Evolutionary conservation across 2,329 filamentous ascomycete genomes (phyloP).

Genomic region (Claviceps sorghi): DNA sequence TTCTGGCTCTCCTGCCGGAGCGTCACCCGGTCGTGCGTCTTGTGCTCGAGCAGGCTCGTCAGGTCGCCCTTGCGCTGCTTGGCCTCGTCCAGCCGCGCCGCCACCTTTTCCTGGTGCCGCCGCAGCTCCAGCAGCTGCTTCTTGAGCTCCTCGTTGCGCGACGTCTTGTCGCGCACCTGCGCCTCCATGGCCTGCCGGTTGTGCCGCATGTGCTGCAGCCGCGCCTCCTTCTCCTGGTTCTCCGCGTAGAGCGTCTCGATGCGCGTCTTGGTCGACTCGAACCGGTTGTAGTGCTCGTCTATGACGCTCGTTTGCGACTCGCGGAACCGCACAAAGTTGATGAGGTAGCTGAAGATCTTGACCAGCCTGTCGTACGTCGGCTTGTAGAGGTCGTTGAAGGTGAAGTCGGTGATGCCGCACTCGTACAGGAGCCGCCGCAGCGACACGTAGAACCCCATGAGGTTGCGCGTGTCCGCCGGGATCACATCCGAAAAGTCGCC

Average conservation of each 20-base stretch:
- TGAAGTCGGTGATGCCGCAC: slow-evolving; percentile 88
- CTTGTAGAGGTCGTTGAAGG: slow-evolving; percentile 79
- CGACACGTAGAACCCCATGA: slow-evolving; percentile 90
- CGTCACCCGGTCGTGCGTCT: slow-evolving; percentile 52
- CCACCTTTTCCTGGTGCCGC: slow-evolving; percentile 68
- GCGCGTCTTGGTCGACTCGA: slow-evolving; percentile 68
- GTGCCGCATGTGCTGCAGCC: slow-evolving; percentile 64
- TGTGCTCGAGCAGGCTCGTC: slow-evolving; percentile 57
- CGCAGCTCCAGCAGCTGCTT: slow-evolving; percentile 65
- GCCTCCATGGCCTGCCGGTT: slow-evolving; percentile 69
- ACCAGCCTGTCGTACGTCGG: slow-evolving; percentile 81
- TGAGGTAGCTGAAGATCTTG: slow-evolving; percentile 94
- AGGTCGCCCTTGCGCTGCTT: slow-evolving; percentile 68
- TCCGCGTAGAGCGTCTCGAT: slow-evolving; percentile 76
- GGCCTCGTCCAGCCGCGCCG: slow-evolving; percentile 66
- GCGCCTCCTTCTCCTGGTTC: slow-evolving; percentile 74
- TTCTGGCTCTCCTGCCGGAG: slow-evolving; percentile 78
- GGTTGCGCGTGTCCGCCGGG: slow-evolving; percentile 73
- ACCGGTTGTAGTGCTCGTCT: slow-evolving; percentile 85
- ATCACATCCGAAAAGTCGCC: slow-evolving; percentile 75
- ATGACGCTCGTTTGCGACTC: slow-evolving; percentile 83
- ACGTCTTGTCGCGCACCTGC: slow-evolving; percentile 70
- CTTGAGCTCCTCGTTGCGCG: slow-evolving; percentile 77
- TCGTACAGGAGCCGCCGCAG: slow-evolving; percentile 66
- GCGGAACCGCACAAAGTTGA: slow-evolving; percentile 96